Base-by-base conservation (phyloP, 441 rosid genomes). In the Arabidopsis lyrata region DNA sequence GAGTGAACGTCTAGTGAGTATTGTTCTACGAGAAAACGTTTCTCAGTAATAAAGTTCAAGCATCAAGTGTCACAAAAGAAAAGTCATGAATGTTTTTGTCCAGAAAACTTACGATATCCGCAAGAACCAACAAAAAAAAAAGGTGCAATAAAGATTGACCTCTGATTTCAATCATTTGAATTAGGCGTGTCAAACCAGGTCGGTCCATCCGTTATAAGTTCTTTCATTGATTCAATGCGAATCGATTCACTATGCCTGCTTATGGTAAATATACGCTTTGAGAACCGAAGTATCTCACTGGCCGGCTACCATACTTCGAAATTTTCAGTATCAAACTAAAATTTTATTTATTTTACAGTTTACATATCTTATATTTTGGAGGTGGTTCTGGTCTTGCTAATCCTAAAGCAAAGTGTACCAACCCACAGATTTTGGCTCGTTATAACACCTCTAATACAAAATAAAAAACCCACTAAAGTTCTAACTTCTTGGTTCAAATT, bases 1-100 rank as follows among this genome's bases (percentile, higher is more conserved):
- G 13, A 63, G 53, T 63, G 38, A 29, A 10, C 24, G 24, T 62
- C 50, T 27, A 42, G 20, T 42, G 38, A 61, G 41, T 61, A 41
- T 62, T 22, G 3, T 38, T 38, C 11, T 6, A 59, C 2, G 32
- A 16, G 38, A 16, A 58, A 38, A 20, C 16, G 2, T 36, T 59
- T 20, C 18, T 57, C 44, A 36, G 18, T 59, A 18, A 34, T 59
- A 18, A 34, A 15, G 22, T 16, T 22, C 11, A 2, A 61, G 12
- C 52, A 42, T 13, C 35, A 22, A 60, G 20, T 20, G 3, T 36
- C 35, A 14, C 20, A 1, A 18, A 35, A 35, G 29, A 24, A 41
- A 61, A 41, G 4, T 39, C 65, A 8, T 13, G 12, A 22, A 42
- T 6, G 0, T 18, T 59, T 58, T 36, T 58, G 11, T 59, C 64